Evolutionary conservation across 108 stramenopile genomes (phyloP), one percentile per base, ranked within the genome.

Genomic region (Fragilariopsis cylindrus): DNA sequence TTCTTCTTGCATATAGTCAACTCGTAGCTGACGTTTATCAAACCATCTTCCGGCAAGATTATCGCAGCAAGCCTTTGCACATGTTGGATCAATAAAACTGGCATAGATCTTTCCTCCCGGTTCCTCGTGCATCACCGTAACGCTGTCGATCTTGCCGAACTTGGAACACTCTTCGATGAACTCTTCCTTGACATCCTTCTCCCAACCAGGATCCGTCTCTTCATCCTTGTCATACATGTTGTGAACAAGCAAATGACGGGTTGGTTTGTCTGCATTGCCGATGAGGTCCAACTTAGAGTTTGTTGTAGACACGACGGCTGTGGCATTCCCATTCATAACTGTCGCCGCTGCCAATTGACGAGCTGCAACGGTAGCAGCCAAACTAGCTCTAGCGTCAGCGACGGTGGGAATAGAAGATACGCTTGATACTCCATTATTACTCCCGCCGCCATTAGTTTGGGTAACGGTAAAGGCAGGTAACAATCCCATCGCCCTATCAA

Each of bases 201-300:
- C 89, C 98, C 98, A 98, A 2, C 87, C 88, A 18, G 75, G 80
- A 18, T 95, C 96, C 5, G 92, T 95, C 75, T 98, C 98, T 57
- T 92, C 76, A 39, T 94, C 95, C 74, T 95, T 94, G 82, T 96
- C 81, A 64, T 93, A 98, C 97, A 98, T 97, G 79, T 98, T 97
- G 74, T 89, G 86, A 7, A 98, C 89, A 47, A 95, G 81, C 47
- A 98, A 76, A 65, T 87, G 73, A 41, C 71, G 72, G 21, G 76
- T 75, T 30, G 76, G 80, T 18, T 48, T 16, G 15, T 60, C 60
- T 18, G 74, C 82, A 7, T 45, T 45, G 5, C 53, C 44, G n/a
- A 74, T 83, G 45, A 80, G 54, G 19, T 53, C 71, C 3, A 19
- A 12, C 9, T 43, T 16, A 49, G 21, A 44, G 30, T 30, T 30